Percentiles rank a stretch among this genome's conserved stretches.
phyloP scores from a whole-genome alignment of 2,329 filamentous ascomycete genomes.

The Lasiodiplodia sp. region DNA sequence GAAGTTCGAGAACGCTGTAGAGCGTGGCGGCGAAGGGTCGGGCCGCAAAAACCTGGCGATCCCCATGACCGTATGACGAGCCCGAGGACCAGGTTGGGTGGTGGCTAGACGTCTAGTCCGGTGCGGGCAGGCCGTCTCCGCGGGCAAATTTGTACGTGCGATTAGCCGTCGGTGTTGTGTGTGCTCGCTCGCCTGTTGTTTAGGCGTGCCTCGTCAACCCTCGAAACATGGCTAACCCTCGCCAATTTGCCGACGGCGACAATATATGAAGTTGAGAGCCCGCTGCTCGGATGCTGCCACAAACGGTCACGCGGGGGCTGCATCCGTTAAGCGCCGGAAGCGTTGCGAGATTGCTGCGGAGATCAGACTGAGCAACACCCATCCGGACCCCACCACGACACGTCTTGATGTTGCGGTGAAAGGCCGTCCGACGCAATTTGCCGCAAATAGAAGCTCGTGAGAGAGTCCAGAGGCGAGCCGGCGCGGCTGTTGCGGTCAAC shows the following conservation, averaged over 20 bases:
- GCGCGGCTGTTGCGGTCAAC: constrained; percentile 20
- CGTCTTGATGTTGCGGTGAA: constrained; percentile 20
- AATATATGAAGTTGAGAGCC: neutral
- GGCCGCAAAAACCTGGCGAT: constrained; percentile 22
- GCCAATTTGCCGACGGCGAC: neutral
- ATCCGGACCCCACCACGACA: constrained; percentile 19
- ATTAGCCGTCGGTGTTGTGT: constrained; percentile 2
- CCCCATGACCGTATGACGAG: constrained; percentile 13
- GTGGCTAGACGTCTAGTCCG: neutral
- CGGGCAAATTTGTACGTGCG: neutral
- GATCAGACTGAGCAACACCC: constrained; percentile 14
- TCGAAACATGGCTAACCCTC: neutral
- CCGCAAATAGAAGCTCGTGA: neutral
- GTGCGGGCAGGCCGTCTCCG: neutral
- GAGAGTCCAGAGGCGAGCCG: neutral
- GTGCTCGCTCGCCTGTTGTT: constrained; percentile 12
- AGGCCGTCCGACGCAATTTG: neutral
- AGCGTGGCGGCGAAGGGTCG: constrained; percentile 17
- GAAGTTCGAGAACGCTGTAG: constrained; percentile 11
- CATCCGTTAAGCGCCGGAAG: constrained; percentile 5
- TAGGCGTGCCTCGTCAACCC: neutral
- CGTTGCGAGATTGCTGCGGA: constrained; percentile 22
- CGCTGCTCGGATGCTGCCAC: neutral
- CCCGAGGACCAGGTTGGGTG: neutral
- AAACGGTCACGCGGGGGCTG: constrained; percentile 15